Evolutionary conservation across 352 stramenopile species (phyloP), one percentile per base, ranked within the genome.

Genomic region (Pythium scleroteichum): DNA sequence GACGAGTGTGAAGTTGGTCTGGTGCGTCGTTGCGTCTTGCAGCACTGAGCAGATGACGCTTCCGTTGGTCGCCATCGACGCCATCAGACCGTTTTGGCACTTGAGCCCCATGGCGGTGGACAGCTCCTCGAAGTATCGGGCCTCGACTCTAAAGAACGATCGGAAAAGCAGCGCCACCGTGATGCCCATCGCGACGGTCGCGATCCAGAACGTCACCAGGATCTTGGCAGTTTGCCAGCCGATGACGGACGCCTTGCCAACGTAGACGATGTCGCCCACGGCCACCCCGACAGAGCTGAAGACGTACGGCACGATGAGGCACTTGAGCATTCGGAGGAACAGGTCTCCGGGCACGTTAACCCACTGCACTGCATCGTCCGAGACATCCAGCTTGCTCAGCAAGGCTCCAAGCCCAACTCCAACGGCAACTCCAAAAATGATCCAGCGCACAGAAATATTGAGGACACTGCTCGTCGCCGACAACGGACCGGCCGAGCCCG

Each of bases 201-300:
- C 50, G 23, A 88, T 19, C 73, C 72, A 89, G 48, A 80, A 71
- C 13, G 72, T 67, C 6, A 68, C 46, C 45, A 89, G 88, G 45
- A 90, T 73, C 53, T 76, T 75, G 33, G 83, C 60, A 3, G 84
- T 94, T 48, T 87, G 75, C 8, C 78, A 51, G 3, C 79, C 80
- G 14, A 94, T 63, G 24, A 87, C 68, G 4, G 78, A 88, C 4
- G 85, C 69, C 59, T 89, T 90, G 38, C 82, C 82, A 4, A 89
- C 73, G 27, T 78, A 84, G 26, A 93, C 71, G 24, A 90, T 84
- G 51, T 92, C 82, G 0, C 75, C 79, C 14, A 90, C 76, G 22
- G 79, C 80, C 7, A 92, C 78, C 0, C 80, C 78, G n/a, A 94
- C 79, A 0, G 77, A 79, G 59, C 78, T 90, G 68, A 94, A 94